phyloP scores from a whole-genome alignment of 2,329 filamentous ascomycete species.

The Fusarium sp. region DNA sequence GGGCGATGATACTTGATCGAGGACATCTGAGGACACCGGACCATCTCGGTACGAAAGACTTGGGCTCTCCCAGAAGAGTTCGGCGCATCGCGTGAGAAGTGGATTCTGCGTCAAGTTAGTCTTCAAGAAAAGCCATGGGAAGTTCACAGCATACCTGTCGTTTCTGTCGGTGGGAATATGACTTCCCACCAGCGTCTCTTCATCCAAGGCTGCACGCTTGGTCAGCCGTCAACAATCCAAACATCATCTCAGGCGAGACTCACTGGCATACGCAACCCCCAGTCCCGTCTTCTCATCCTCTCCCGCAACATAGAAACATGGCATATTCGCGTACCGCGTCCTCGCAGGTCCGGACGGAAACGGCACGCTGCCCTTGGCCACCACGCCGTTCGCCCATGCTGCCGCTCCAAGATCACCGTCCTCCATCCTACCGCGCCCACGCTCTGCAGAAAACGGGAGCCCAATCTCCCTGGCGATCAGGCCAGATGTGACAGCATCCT shows the following conservation, averaged over 20 bases:
- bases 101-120: slow-evolving; percentile 22
- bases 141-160: slow-evolving; percentile 49
- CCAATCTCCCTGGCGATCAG: slow-evolving; percentile 44
- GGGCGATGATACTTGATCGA: slow-evolving; percentile 60
- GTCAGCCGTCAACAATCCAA: slow-evolving; percentile 8
- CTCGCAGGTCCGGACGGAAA: slow-evolving; percentile 46
- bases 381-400: slow-evolving; percentile 53
- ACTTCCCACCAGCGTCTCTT: slow-evolving; percentile 49
- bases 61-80: slow-evolving; percentile 28
- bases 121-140: not conserved
- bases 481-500: slow-evolving; percentile 46
- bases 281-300: slow-evolving; percentile 53
- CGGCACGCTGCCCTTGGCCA: slow-evolving; percentile 53
- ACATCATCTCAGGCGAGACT: slow-evolving; percentile 36
- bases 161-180: slow-evolving; percentile 57
- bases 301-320: slow-evolving; percentile 53
- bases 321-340: slow-evolving; percentile 47
- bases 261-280: slow-evolving; percentile 58
- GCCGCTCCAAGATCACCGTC: slow-evolving; percentile 44
- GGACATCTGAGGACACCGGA: slow-evolving; percentile 54
- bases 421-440: slow-evolving; percentile 34
- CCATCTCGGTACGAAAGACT: slow-evolving; percentile 47
- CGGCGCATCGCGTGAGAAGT: slow-evolving; percentile 34
- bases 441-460: slow-evolving; percentile 20
- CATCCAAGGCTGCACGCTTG: slow-evolving; percentile 46